These are phyloP conservation scores for Ettlia oleoabundans DNA, from an alignment of 139 green algal species.

Conservation along the genomic window DNA sequence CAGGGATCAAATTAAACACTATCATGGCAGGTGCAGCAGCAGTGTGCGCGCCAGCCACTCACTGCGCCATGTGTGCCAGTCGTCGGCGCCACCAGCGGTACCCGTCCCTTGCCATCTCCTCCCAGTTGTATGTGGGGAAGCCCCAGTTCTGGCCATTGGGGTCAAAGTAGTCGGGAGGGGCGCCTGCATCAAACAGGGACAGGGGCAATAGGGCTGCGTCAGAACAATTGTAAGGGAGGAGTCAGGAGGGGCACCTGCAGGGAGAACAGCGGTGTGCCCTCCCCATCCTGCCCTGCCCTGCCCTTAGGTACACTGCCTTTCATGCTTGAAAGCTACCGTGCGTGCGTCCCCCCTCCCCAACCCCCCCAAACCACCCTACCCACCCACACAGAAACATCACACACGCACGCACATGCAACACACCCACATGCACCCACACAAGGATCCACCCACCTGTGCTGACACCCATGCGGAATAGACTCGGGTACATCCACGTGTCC, in stretches of 20 bases:
- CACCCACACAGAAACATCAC: background rate
- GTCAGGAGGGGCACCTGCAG: background rate
- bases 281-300: no score
- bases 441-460: constrained; percentile 84
- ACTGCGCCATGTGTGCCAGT: constrained; percentile 76
- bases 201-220: background rate
- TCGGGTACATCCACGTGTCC: constrained; percentile 89
- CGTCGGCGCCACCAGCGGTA: constrained; percentile 89
- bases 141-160: constrained; percentile 92
- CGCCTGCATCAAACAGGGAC: constrained; percentile 59
- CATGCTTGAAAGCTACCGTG: no score
- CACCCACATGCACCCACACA: no score
- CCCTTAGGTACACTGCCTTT: no score
- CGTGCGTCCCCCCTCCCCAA: no score
- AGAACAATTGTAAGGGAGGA: constrained; percentile 10
- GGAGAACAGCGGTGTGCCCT: background rate
- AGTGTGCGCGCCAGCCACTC: background rate
- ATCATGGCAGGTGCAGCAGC: background rate
- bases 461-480: constrained; percentile 92
- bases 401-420: no score
- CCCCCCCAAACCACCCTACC: no score
- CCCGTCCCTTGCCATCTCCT: constrained; percentile 90
- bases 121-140: constrained; percentile 99
- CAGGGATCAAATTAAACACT: no score
- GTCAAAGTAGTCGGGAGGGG: constrained; percentile 92